These are phyloP conservation scores for Yamadazyma sp. DNA, from an alignment of 1,139 yeast species.

Conservation along the genomic window DNA sequence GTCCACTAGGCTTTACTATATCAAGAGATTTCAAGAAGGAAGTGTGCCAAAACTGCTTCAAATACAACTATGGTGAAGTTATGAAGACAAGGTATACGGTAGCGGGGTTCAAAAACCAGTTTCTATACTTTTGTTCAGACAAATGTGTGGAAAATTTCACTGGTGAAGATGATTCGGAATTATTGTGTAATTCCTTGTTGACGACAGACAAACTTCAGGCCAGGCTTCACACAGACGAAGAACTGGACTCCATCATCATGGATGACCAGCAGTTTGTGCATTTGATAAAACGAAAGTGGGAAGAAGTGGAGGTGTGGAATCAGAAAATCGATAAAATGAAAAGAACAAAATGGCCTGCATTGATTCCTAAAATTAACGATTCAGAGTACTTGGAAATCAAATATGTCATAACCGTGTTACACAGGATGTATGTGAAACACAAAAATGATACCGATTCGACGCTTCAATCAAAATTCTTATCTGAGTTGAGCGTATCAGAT, in stretches of 20 bases:
- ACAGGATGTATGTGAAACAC: slow-evolving; percentile 19
- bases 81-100: slow-evolving; percentile 37
- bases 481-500: slow-evolving; percentile 14
- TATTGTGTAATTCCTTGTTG: slow-evolving; percentile 25
- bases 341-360: slow-evolving; percentile 25
- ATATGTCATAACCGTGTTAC: slow-evolving; percentile 34
- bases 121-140: slow-evolving; percentile 54
- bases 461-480: slow-evolving; percentile 5
- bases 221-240: slow-evolving; percentile 5
- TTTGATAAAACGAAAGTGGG: slow-evolving; percentile 27
- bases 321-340: slow-evolving; percentile 22
- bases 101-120: slow-evolving; percentile 12
- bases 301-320: slow-evolving; percentile 39
- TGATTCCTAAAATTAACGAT: slow-evolving; percentile 34
- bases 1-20: slow-evolving; percentile 50
- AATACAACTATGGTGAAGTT: slow-evolving; percentile 48
- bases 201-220: slow-evolving; percentile 22
- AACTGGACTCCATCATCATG: slow-evolving; percentile 2
- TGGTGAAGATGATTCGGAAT: slow-evolving; percentile 20
- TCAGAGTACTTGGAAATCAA: slow-evolving; percentile 40
- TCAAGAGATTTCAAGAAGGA: slow-evolving; percentile 61
- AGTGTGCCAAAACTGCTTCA: slow-evolving; percentile 59
- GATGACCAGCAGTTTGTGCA: slow-evolving; percentile 16
- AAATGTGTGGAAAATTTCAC: slow-evolving; percentile 41
- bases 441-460: background rate